phyloP scores from a whole-genome alignment of 352 stramenopile genomes.

The Globisporangium cederbergense region DNA sequence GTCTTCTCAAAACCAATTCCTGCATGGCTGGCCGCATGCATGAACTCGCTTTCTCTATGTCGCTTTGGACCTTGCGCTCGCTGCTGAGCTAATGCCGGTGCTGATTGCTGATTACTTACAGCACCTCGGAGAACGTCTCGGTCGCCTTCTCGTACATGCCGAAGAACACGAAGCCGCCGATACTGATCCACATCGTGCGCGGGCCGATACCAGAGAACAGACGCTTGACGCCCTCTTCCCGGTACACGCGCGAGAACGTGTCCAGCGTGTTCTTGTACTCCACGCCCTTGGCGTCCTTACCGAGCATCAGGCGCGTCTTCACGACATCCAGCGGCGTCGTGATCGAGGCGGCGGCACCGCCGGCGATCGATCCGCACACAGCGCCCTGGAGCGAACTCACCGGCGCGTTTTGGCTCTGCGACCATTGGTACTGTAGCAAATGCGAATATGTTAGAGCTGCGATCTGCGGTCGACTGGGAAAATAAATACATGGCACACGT shows the following conservation, averaged over 20 bases:
- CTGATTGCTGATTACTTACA: slow-evolving; percentile 25
- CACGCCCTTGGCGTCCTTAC: slow-evolving; percentile 91
- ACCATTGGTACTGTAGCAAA: slow-evolving; percentile 66
- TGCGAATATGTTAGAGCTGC: neutral
- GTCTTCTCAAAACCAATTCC: too few relatives aligned
- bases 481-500: neutral
- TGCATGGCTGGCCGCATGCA: slow-evolving; percentile 1
- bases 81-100: neutral
- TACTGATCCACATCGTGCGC: slow-evolving; percentile 98
- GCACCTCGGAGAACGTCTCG: slow-evolving; percentile 57
- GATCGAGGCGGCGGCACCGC: slow-evolving; percentile 92
- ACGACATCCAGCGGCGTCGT: slow-evolving; percentile 99
- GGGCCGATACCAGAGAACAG: slow-evolving; percentile 95
- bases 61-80: neutral
- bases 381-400: slow-evolving; percentile 92
- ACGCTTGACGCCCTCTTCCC: slow-evolving; percentile 87
- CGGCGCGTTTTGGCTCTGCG: slow-evolving; percentile 63
- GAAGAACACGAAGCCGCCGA: slow-evolving; percentile 99
- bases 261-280: slow-evolving; percentile 90
- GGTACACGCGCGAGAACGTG: slow-evolving; percentile 89
- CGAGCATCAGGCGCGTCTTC: slow-evolving; percentile 99
- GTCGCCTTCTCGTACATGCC: slow-evolving; percentile 95
- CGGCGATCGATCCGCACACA: slow-evolving; percentile 93
- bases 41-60: slow-evolving; percentile 9
- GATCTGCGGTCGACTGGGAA: neutral